Conservation (phyloP, 2,329 filamentous ascomycete species). For the Colletotrichum horii region DNA sequence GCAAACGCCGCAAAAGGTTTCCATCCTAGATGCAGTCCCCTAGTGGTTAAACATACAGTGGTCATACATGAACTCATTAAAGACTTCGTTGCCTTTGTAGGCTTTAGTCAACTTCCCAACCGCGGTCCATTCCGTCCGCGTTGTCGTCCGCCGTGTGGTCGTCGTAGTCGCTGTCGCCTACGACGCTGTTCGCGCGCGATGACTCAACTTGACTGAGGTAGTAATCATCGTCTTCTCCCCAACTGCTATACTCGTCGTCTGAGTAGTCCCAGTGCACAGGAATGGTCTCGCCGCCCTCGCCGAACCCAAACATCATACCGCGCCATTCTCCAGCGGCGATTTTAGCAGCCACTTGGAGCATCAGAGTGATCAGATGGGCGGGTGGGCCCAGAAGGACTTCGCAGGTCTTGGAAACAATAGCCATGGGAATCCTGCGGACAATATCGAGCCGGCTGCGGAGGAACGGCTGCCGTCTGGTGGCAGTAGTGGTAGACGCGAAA, state of each 20-base stretch:
- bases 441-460: slow-evolving; percentile 46
- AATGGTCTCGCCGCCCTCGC: slow-evolving; percentile 58
- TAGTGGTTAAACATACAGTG: slow-evolving; percentile 9
- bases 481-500: slow-evolving; percentile 53
- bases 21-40: slow-evolving; percentile 8
- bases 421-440: slow-evolving; percentile 60
- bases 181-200: slow-evolving; percentile 24
- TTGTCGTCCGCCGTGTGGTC: slow-evolving; percentile 21
- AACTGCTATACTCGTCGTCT: slow-evolving; percentile 60
- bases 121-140: slow-evolving; percentile 11
- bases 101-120: slow-evolving; percentile 23
- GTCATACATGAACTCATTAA: slow-evolving; percentile 20
- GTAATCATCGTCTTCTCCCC: slow-evolving; percentile 60
- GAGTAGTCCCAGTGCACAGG: slow-evolving; percentile 67
- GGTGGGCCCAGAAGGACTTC: slow-evolving; percentile 83
- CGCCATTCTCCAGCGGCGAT: slow-evolving; percentile 71
- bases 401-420: slow-evolving; percentile 78
- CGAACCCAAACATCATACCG: slow-evolving; percentile 61
- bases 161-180: slow-evolving; percentile 10
- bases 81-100: background rate
- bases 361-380: slow-evolving; percentile 75
- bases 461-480: slow-evolving; percentile 28
- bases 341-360: slow-evolving; percentile 80
- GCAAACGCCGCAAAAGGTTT: background rate
- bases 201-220: slow-evolving; percentile 41